A percentile compares a stretch with the other conserved stretches of the same genome.
Evolutionary conservation across 768 basidiomycete genomes (phyloP).

Genomic region (Clitopilus hobsonii): DNA sequence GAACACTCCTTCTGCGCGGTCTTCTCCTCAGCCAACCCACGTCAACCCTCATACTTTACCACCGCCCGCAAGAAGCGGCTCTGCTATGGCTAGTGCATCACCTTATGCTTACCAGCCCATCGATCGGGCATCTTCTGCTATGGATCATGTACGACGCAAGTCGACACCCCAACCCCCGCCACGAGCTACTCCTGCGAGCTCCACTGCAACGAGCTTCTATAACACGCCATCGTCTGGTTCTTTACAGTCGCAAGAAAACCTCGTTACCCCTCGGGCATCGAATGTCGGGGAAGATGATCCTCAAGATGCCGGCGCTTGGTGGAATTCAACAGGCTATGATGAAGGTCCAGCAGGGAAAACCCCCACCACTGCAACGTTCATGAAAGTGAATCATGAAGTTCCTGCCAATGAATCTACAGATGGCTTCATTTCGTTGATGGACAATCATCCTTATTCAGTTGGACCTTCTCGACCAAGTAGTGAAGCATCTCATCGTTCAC

Average conservation of each 20-base stretch:
- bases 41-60: constrained; percentile 36
- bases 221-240: constrained; percentile 31
- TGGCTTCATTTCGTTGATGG: constrained; percentile 85
- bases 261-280: constrained; percentile 26
- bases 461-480: constrained; percentile 18
- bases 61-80: constrained; percentile 54
- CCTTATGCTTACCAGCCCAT: constrained; percentile 40
- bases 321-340: constrained; percentile 46
- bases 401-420: constrained; percentile 33
- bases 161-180: constrained; percentile 49
- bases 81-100: constrained; percentile 60
- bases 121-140: constrained; percentile 73
- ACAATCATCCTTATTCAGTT: constrained; percentile 43
- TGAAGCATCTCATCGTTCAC: constrained; percentile 7
- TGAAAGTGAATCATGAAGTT: constrained; percentile 38
- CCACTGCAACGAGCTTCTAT: constrained; percentile 47
- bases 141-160: constrained; percentile 63
- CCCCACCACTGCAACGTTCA: constrained; percentile 68
- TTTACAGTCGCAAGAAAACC: constrained; percentile 26
- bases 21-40: constrained; percentile 67
- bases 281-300: constrained; percentile 26
- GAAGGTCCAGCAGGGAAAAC: constrained; percentile 37
- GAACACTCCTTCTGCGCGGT: constrained; percentile 63
- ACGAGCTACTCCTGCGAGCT: constrained; percentile 49
- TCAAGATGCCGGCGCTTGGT: constrained; percentile 51